Base-by-base conservation (phyloP, 257 asterid genomes). In the Scutellaria minor region DNA sequence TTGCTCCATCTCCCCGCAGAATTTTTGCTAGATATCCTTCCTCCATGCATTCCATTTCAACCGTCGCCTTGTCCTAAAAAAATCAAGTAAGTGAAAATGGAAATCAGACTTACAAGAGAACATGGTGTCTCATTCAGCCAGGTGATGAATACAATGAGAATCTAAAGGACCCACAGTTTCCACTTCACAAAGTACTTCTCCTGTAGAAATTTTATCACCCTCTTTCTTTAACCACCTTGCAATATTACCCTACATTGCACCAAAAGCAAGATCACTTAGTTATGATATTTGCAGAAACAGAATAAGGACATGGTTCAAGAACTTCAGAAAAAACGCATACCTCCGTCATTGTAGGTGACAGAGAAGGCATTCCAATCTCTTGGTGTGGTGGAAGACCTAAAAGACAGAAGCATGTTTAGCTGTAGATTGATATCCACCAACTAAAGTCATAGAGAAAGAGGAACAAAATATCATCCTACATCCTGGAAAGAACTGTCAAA, bases 1-100 rank as follows among this genome's bases (percentile, higher is more conserved):
- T 95, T 73, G 99, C 60, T 75, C 99, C 99, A 73, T 92, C 99
- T n/a, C 88, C 91, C 0, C 71, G 90, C 68, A 95, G 12, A 64
- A 95, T 95, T 83, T 92, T 92, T 75, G 99, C 99, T 59, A 95
- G 90, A 83, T 84, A 95, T 52, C 99, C 99, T 50, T 95, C 99
- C 82, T 95, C 99, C 99, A 95, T 95, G 86, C 99, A 90, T 70
- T 95, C 99, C 99, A 95, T 90, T 80, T 95, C 99, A 24, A 95
- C 99, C 0, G 99, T 95, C 27, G 99, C 99, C 79, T 95, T 95
- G 78, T 95, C 99, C 99, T 95, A 22, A 39, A 66, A 66, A 55
- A 63, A 78, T 70, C 13, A 65, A 75, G 44, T 31, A 52, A 35
- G 67, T 7, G 42, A 39, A 75, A 60, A 27, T n/a, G 41, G 18